Evolutionary conservation across 495 filamentous ascomycete species (phyloP).

Genomic region (Podospora conica): DNA sequence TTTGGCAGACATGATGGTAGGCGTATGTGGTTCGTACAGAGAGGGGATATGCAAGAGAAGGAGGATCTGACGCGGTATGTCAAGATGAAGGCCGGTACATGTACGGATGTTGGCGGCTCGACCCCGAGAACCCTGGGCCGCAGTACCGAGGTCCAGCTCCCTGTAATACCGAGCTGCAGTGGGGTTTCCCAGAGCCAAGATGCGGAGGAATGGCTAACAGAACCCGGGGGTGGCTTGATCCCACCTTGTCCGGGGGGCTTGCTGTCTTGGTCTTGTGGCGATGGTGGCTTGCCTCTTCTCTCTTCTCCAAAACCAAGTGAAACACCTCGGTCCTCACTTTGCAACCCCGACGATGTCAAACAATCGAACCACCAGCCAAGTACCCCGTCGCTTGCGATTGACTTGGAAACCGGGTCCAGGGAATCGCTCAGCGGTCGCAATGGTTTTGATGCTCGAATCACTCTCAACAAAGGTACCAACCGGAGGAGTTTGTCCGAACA

Average conservation of each 20-base stretch:
- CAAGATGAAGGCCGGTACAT: neutral
- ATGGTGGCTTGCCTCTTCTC: neutral
- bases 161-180: neutral
- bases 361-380: neutral
- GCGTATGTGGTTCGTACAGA: neutral
- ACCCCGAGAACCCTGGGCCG: neutral
- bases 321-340: neutral
- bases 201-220: neutral
- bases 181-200: neutral
- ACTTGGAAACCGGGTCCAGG: too few species aligned
- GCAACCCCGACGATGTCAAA: neutral
- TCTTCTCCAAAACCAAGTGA: neutral
- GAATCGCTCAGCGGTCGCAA: too few species aligned
- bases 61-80: neutral
- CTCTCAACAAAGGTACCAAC: neutral
- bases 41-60: neutral
- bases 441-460: neutral
- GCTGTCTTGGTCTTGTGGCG: neutral
- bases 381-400: neutral
- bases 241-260: too few species aligned
- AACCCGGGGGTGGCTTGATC: neutral
- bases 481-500: neutral
- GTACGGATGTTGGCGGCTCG: neutral
- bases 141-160: neutral
- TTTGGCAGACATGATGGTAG: slow-evolving; percentile 52